A percentile compares a stretch with the other conserved stretches of the same genome.
Conservation (phyloP, 495 filamentous ascomycete species). For the Chaetomium fimeti region DNA sequence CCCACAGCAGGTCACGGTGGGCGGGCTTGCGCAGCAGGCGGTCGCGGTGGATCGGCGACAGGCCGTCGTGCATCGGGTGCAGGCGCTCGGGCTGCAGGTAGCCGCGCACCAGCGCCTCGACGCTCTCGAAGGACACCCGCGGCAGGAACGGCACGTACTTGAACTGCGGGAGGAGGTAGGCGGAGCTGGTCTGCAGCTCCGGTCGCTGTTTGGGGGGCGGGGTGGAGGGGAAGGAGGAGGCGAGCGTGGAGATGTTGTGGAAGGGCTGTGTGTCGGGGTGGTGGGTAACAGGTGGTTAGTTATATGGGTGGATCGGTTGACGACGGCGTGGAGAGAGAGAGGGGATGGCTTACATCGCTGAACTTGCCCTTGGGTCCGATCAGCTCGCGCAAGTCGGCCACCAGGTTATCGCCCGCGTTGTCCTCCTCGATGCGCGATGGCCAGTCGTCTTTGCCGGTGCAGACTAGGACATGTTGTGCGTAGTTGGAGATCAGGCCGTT, state of each 20-base stretch:
- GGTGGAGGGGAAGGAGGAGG: conserved; percentile 62
- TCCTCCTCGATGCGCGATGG: conserved; percentile 63
- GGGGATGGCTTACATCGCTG: conserved; percentile 59
- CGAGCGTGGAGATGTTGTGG: conserved; percentile 72
- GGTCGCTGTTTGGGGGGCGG: conserved; percentile 25
- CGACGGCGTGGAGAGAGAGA: background rate
- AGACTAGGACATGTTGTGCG: conserved; percentile 76
- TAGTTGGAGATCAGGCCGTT: conserved; percentile 77
- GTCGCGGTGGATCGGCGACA: conserved; percentile 53
- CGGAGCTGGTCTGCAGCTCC: conserved; percentile 56
- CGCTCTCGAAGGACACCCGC: conserved; percentile 47
- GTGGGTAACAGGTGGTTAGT: background rate
- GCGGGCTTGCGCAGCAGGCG: conserved; percentile 41
- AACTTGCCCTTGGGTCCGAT: conserved; percentile 64
- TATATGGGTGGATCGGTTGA: background rate
- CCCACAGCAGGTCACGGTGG: conserved; percentile 44
- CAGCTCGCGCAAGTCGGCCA: conserved; percentile 65
- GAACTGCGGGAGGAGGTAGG: conserved; percentile 74
- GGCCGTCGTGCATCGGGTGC: conserved; percentile 55
- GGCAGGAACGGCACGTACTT: conserved; percentile 73
- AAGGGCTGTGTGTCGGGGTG: conserved; percentile 59
- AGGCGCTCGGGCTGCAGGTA: conserved; percentile 59
- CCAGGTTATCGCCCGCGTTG: conserved; percentile 59
- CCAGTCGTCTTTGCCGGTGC: conserved; percentile 81
- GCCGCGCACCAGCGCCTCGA: conserved; percentile 57